Base-by-base conservation (phyloP, 768 basidiomycete species). In the Boletus rubroflammeus region DNA sequence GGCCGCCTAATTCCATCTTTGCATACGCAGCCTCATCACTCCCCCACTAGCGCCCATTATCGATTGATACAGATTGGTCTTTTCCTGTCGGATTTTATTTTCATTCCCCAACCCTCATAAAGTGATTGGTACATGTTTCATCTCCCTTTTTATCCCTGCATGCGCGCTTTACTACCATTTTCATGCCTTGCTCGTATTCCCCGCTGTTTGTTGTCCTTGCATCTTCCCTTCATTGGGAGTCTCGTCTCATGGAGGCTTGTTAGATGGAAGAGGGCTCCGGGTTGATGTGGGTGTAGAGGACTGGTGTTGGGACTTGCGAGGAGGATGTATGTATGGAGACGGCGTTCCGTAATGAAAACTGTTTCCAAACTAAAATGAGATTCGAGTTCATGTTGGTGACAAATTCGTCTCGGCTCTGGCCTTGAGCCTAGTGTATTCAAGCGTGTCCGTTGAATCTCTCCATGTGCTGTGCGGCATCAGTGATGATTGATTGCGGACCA, bases 181-280 rank as follows among this genome's bases (percentile, higher is more conserved):
- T 52, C 64, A 61, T 61, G 51, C 63, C 63, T 59, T 62, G 54
- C 61, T 64, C 54, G 57, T 59, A 56, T 62, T 53, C 61, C 57
- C 55, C 57, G 58, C 50, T 62, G 65, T 79, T 79, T 78, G 79
- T 84, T 78, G 75, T 86, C 86, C 85, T 88, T 83, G 68, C 73
- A 71, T 80, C 79, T 76, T 64, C 83, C 83, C 83, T 81, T 76
- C 80, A 73, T 65, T 66, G 68, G 63, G 64, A 61, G 56, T 59
- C 57, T 57, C 56, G 48, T 56, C 55, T 62, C 54, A 60, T 50
- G 80, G 78, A 82, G 85, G 85, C 74, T 81, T 72, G 86, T 65
- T 74, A 72, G 78, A 70, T 73, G 73, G 75, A 81, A 88, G 87
- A 89, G 86, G 86, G 86, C 86, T 75, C 74, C 82, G 47, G 59